Evolutionary conservation across 2,329 filamentous ascomycete species (phyloP), one percentile per base, ranked within the genome.

Genomic region (Hymenoscyphus repandus): DNA sequence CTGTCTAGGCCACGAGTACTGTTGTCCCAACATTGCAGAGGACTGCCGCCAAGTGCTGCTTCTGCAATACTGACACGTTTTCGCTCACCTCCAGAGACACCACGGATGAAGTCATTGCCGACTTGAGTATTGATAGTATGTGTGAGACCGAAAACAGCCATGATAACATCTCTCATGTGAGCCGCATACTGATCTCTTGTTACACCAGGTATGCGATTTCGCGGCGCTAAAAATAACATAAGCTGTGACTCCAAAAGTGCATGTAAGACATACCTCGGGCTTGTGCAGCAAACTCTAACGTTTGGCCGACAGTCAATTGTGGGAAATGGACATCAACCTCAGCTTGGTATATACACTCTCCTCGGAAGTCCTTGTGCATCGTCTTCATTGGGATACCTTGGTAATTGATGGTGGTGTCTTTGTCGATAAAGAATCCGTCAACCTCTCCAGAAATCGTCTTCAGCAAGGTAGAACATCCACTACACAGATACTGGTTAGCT

Each of bases 61-160:
- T 93, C 88, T 1, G 86, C 87, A 54, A 93, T 90, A 40, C 83
- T 87, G 5, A 95, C 88, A 65, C 90, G 82, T 71, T 93, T 91
- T 50, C 83, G 74, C 65, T 88, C 85, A 34, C 85, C 85, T 22
- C 85, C 85, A 6, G 78, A 83, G 0, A 88, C 78, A 44, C 88
- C 88, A 1, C 85, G 80, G 10, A 90, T 75, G 39, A 86, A 81
- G 58, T 89, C 85, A 53, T 89, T 82, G 6, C 88, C 88, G 11
- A 91, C 84, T 59, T 84, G 86, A 6, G 87, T 90, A 53, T 83
- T 77, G 59, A 85, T 73, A 0, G 85, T 87, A 60, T 90, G 85
- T 33, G 79, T 80, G 30, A 90, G 80, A 58, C 85, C 85, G 60
- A 88, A 90, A 0, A 86, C 79, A 0, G 86, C 82, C 40, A 80